Base-by-base conservation (phyloP, 192 early-diverging fungal species). In the Paraglomus brasilianum region DNA sequence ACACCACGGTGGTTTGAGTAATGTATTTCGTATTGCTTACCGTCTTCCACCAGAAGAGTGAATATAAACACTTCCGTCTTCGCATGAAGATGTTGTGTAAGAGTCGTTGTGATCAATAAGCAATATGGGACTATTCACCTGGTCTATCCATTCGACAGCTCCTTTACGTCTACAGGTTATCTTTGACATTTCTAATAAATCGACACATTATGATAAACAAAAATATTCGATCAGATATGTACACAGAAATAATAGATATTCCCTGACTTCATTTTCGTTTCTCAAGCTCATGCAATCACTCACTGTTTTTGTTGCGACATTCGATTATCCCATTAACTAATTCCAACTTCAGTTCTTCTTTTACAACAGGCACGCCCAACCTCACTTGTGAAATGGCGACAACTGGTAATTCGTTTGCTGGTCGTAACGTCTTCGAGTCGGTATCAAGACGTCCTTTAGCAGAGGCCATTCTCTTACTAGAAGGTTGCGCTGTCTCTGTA, bases 41-140 rank as follows among this genome's bases (percentile, higher is more conserved):
- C 88, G 80, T 75, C 87, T 74, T n/a, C 93, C 91, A 13, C 86
- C 82, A 5, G 77, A 74, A 22, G 86, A 86, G 74, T 86, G 92
- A 3, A 90, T 62, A 63, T 85, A 79, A 14, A 94, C 19, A 2
- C 81, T 80, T 30, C 80, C 86, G 71, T 94, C 89, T 46, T 86
- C 82, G 55, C 86, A 91, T 8, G 84, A 74, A 8, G 85, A 82
- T 3, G 85, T 87, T 66, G 78, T 76, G 67, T 88, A 93, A 2
- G 70, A 59, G 7, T 73, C 57, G 48, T 86, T 84, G 22, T 87
- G 89, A 0, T 82, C 79, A 55, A 92, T 76, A 8, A 83, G 75
- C n/a, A 93, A 55, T 5, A 88, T 85, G 24, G 77, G 62, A 44
- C 76, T 75, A 8, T 80, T 80, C 11, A 92, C 58, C 52, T 82